Conservation (phyloP, 805 yeast genomes). For the Ogataea trehalophila region DNA sequence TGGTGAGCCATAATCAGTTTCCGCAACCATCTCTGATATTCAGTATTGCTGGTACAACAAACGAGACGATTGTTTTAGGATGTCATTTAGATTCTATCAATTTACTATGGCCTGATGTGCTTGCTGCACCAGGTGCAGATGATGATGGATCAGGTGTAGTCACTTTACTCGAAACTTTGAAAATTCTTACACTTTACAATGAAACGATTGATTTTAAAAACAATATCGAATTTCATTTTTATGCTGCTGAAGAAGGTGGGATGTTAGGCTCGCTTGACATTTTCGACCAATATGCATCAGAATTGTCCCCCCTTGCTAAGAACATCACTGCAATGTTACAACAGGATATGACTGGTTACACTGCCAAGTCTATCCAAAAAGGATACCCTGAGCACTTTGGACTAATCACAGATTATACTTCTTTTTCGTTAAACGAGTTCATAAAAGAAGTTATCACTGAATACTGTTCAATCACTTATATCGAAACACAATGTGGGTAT, state of each 20-base stretch:
- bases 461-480: conserved; percentile 65
- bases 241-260: conserved; percentile 93
- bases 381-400: conserved; percentile 68
- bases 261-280: conserved; percentile 80
- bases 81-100: conserved; percentile 85
- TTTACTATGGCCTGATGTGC: conserved; percentile 59
- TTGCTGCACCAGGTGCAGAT: conserved; percentile 91
- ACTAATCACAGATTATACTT: conserved; percentile 69
- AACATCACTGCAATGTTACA: conserved; percentile 81
- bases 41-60: conserved; percentile 5
- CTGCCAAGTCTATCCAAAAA: conserved; percentile 42
- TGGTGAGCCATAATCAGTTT: conserved; percentile 11
- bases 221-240: conserved; percentile 86
- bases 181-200: conserved; percentile 6
- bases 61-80: conserved; percentile 60
- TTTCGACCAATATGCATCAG: conserved; percentile 44
- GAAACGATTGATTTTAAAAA: conserved; percentile 36
- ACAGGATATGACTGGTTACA: conserved; percentile 91
- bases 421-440: conserved; percentile 50
- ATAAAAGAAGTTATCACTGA: conserved; percentile 54
- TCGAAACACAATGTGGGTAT: conserved; percentile 80
- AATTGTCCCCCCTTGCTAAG: conserved; percentile 28
- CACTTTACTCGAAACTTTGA: conserved; percentile 67
- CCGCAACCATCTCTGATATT: conserved; percentile 19
- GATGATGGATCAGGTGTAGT: conserved; percentile 89